Percentiles rank a stretch among this genome's conserved stretches.
These are phyloP conservation scores for Colletotrichum costaricense DNA, from an alignment of 2,329 filamentous ascomycete species.

Conservation along the genomic window DNA sequence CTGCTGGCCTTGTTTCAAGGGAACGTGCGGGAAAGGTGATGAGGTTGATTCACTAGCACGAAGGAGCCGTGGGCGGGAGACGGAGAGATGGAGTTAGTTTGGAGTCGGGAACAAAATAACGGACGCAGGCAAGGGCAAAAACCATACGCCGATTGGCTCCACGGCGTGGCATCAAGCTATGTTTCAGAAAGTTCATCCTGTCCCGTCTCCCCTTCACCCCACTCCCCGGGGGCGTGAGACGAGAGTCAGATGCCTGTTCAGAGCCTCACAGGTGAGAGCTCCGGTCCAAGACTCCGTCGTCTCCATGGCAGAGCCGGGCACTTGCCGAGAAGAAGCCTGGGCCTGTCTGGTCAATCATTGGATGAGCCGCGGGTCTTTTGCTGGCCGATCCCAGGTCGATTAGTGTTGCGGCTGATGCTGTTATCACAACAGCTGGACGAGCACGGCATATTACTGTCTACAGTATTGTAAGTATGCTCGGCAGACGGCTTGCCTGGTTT, in stretches of 20 bases:
- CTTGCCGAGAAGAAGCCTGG: constrained; percentile 4
- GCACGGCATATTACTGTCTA: background rate
- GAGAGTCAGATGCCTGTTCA: background rate
- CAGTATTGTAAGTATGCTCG: background rate
- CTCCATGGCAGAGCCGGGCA: constrained; percentile 5
- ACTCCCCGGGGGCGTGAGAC: background rate
- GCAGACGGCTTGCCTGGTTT: constrained; percentile 6
- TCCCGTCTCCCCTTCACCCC: background rate
- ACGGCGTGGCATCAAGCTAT: constrained; percentile 5
- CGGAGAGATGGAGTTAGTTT: background rate
- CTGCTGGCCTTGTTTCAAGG: constrained; percentile 28
- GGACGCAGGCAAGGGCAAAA: background rate
- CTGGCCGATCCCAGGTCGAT: background rate
- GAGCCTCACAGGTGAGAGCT: background rate
- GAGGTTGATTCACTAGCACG: background rate
- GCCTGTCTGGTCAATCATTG: too few species aligned
- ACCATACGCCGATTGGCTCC: constrained; percentile 21
- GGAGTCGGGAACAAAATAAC: background rate
- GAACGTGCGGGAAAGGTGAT: constrained; percentile 15
- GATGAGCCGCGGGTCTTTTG: background rate
- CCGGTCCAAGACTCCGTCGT: constrained; percentile 10
- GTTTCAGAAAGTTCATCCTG: constrained; percentile 30
- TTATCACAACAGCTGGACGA: background rate
- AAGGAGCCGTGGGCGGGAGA: background rate
- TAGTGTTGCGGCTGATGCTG: background rate